Evolutionary conservation across 192 early-diverging fungal genomes (phyloP).

Genomic region (Pilobolus umbonatus): DNA sequence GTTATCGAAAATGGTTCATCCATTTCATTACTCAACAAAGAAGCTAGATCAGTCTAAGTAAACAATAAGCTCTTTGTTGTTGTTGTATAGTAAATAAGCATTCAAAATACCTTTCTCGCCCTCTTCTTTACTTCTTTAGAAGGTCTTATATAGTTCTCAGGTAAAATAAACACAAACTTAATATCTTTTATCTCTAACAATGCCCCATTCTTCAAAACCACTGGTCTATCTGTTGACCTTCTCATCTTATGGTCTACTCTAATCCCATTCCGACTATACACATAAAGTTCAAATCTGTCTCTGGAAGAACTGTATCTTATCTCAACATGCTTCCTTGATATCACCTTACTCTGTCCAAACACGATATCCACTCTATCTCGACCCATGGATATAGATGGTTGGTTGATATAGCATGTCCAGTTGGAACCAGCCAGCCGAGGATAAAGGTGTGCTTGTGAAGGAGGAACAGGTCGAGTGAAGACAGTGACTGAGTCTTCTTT

Average conservation of each 20-base stretch:
- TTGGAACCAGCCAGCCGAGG: conserved; percentile 30
- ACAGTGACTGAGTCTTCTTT: too few species aligned
- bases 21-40: neutral
- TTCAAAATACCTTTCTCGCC: neutral
- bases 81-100: neutral
- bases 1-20: neutral
- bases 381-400: conserved; percentile 14
- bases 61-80: too few species aligned
- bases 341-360: conserved; percentile 20
- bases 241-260: conserved; percentile 24
- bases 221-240: conserved; percentile 14
- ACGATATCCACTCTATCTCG: conserved; percentile 19
- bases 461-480: too few species aligned
- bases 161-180: conserved; percentile 4
- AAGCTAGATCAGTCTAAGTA: neutral
- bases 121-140: neutral
- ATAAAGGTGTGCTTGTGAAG: conserved; percentile 13
- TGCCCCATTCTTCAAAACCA: conserved; percentile 18
- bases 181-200: neutral
- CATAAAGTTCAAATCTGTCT: conserved; percentile 22
- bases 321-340: conserved; percentile 29
- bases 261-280: conserved; percentile 28
- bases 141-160: neutral
- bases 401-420: conserved; percentile 32
- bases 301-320: conserved; percentile 19